Conservation (phyloP, 768 basidiomycete genomes). For the Tricholoma saponaceum region DNA sequence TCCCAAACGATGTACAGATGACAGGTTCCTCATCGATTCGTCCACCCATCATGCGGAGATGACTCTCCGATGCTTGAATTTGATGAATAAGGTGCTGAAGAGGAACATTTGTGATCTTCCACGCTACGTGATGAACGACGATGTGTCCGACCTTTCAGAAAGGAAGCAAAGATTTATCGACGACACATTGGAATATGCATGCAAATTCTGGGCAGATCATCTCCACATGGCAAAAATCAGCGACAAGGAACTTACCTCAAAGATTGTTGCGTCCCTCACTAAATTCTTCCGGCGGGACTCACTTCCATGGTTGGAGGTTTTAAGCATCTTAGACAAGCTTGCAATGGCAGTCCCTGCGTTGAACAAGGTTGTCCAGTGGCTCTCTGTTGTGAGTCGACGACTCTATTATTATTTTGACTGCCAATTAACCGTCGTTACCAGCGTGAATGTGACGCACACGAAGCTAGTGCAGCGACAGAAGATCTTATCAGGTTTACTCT, state of each 20-base stretch:
- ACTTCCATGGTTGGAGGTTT: background rate
- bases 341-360: background rate
- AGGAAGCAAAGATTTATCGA: constrained; percentile 1
- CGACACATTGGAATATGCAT: constrained; percentile 9
- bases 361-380: background rate
- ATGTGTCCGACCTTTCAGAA: background rate
- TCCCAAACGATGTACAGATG: background rate
- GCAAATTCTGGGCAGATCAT: constrained; percentile 12
- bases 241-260: background rate
- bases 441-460: too few relatives aligned
- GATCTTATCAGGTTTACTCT: too few relatives aligned
- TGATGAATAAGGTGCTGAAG: constrained; percentile 4
- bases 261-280: background rate
- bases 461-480: too few relatives aligned
- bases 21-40: constrained; percentile 2
- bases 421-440: too few relatives aligned
- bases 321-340: background rate
- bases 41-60: constrained; percentile 5
- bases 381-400: too few relatives aligned
- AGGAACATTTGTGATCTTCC: constrained; percentile 7
- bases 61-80: constrained; percentile 1
- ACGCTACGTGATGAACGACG: background rate
- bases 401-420: too few relatives aligned
- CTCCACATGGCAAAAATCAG: background rate
- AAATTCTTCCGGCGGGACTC: background rate